phyloP scores from a whole-genome alignment of 116 monocot genomes.

The Iris pallida region DNA sequence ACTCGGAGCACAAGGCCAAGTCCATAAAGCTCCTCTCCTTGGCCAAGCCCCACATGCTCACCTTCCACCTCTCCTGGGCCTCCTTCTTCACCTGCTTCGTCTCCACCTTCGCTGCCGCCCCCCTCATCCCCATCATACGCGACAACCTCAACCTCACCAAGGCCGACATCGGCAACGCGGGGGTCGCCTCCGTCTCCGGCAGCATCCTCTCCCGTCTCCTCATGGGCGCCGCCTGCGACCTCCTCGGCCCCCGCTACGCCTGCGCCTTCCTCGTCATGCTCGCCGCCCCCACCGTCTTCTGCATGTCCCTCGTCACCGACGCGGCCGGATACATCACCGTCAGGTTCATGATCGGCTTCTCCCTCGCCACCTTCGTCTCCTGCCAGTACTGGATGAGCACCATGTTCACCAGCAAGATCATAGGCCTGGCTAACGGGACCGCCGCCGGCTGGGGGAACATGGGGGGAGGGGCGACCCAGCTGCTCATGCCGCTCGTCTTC shows the following conservation, averaged over 20 bases:
- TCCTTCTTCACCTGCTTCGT: slow-evolving; percentile 73
- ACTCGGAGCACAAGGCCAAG: slow-evolving; percentile 13
- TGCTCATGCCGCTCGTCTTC: slow-evolving; percentile 69
- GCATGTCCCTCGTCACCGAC: slow-evolving; percentile 45
- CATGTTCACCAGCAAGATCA: slow-evolving; percentile 70
- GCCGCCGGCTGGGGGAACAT: slow-evolving; percentile 88
- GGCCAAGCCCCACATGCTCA: slow-evolving; percentile 11
- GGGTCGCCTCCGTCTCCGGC: slow-evolving; percentile 71
- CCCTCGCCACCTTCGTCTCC: slow-evolving; percentile 68
- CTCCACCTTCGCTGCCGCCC: slow-evolving; percentile 77
- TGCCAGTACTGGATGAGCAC: slow-evolving; percentile 92
- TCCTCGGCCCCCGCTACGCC: slow-evolving; percentile 60
- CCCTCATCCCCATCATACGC: slow-evolving; percentile 73
- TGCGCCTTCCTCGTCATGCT: slow-evolving; percentile 68
- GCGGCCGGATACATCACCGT: slow-evolving; percentile 45
- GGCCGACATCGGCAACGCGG: slow-evolving; percentile 71
- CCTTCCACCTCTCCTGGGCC: slow-evolving; percentile 16
- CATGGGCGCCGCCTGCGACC: slow-evolving; percentile 72
- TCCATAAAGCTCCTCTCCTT: slow-evolving; percentile 3
- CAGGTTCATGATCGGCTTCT: slow-evolving; percentile 70
- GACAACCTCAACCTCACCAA: slow-evolving; percentile 65
- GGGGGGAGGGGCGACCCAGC: slow-evolving; percentile 82
- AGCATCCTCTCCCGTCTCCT: slow-evolving; percentile 62
- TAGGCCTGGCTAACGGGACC: slow-evolving; percentile 58
- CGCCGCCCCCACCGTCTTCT: slow-evolving; percentile 55